Percentiles rank a stretch among this genome's conserved stretches.
phyloP scores from a whole-genome alignment of 2,329 filamentous ascomycete genomes.

The Tolypocladium ovalisporum region DNA sequence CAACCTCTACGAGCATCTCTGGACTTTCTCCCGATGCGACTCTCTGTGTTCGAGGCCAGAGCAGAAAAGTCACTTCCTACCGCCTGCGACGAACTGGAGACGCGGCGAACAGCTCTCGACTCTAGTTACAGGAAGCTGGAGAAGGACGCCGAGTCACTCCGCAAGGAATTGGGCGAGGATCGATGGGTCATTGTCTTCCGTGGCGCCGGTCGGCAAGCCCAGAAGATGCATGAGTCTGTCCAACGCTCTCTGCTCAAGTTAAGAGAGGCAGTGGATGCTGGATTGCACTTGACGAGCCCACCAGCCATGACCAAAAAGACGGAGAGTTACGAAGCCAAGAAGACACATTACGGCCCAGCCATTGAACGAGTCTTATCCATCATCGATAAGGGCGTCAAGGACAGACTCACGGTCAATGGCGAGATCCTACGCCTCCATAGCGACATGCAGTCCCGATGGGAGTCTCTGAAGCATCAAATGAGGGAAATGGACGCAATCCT shows the following conservation, averaged over 20 bases:
- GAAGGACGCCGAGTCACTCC: constrained; percentile 76
- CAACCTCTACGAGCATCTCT: constrained; percentile 86
- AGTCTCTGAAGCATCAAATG: constrained; percentile 65
- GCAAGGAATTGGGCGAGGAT: constrained; percentile 87
- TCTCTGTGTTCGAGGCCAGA: constrained; percentile 74
- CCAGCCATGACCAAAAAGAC: constrained; percentile 67
- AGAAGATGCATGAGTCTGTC: constrained; percentile 95
- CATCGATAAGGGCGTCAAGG: constrained; percentile 90
- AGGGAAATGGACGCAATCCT: constrained; percentile 63
- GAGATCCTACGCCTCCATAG: constrained; percentile 80
- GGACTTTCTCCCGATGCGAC: constrained; percentile 89
- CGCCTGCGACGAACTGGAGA: constrained; percentile 79
- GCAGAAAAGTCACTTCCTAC: constrained; percentile 75
- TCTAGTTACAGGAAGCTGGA: constrained; percentile 81
- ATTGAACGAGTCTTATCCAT: constrained; percentile 86
- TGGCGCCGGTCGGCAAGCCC: constrained; percentile 79
- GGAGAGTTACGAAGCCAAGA: constrained; percentile 91
- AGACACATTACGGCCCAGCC: constrained; percentile 83
- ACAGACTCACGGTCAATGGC: constrained; percentile 91
- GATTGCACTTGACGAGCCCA: constrained; percentile 62
- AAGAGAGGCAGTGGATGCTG: constrained; percentile 65
- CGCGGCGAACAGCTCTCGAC: constrained; percentile 63
- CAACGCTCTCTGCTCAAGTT: constrained; percentile 78
- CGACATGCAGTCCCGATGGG: constrained; percentile 78
- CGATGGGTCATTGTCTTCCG: constrained; percentile 94